Base-by-base conservation (phyloP, 305 asterid species). In the Fraxinus sp. region DNA sequence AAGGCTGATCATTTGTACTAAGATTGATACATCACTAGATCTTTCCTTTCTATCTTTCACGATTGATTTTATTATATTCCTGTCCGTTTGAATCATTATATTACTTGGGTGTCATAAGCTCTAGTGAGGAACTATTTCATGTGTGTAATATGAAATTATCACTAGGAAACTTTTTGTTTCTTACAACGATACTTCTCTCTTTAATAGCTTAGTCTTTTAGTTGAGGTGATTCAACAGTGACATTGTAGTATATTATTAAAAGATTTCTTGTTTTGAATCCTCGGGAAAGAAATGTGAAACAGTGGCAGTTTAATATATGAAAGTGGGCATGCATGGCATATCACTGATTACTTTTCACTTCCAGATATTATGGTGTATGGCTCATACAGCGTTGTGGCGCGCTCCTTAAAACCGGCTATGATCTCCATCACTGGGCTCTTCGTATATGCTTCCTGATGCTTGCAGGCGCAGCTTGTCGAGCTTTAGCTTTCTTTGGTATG, bases 291-390 rank as follows among this genome's bases (percentile, higher is more conserved):
- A 13, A 11, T 37, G 68, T 77, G 62, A 71, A 74, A n/a, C 8
- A 68, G 28, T 18, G 4, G 68, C 68, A 57, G 28, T 57, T 57
- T 57, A 57, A 57, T 18, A 18, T 55, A 7, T 57, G 68, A 57
- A 57, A 57, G 68, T 70, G 33, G 59, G 36, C 16, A 26, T 24
- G 4, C 70, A n/a, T 55, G 30, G 37, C 37, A 41, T 33, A 68
- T 10, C 74, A 66, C 35, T 41, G 30, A 78, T 46, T 64, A 6
- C 28, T 24, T 81, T 84, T 20, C 57, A 41, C 76, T 82, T 85
- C 80, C 93, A 96, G 99, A 81, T 96, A 96, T 74, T 81, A 90
- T 7, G 98, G 98, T 39, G 98, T 96, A 33, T 96, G 99, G 99
- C 90, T 96, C 76, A 91, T 96, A 84, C 93, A 94, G 82, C 89